A percentile compares a stretch with the other conserved stretches of the same genome.
These are phyloP conservation scores for Candida sanyiensis DNA, from an alignment of 805 yeast species.

Conservation along the genomic window DNA sequence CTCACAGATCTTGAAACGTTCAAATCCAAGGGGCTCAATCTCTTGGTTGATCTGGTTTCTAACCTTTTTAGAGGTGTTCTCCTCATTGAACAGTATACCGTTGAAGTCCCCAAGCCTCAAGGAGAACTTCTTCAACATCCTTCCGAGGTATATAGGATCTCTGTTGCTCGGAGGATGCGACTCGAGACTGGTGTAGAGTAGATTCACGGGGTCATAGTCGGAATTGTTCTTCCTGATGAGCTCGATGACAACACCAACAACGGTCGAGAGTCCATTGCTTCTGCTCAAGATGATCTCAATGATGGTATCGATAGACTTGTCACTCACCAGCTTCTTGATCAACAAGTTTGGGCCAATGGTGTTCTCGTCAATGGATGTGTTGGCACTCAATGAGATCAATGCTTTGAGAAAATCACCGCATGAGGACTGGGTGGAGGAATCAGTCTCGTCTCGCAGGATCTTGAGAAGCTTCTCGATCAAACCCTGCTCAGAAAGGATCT, in stretches of 20 bases:
- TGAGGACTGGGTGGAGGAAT: constrained; percentile 73
- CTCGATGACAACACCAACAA: constrained; percentile 90
- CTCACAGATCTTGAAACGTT: constrained; percentile 88
- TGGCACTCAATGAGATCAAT: constrained; percentile 89
- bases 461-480: constrained; percentile 67
- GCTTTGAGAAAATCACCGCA: constrained; percentile 94
- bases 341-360: constrained; percentile 93
- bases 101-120: constrained; percentile 53
- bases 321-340: constrained; percentile 79
- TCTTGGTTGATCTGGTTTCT: constrained; percentile 45
- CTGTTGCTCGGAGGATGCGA: constrained; percentile 84
- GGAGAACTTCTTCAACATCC: constrained; percentile 68
- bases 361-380: constrained; percentile 68
- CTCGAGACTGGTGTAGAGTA: constrained; percentile 65
- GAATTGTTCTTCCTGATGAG: constrained; percentile 92
- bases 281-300: constrained; percentile 60
- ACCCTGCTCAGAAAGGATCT: constrained; percentile 64
- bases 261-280: constrained; percentile 81
- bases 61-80: constrained; percentile 25
- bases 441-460: constrained; percentile 55
- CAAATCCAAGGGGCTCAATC: constrained; percentile 85
- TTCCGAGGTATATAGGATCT: constrained; percentile 88
- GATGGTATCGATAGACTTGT: constrained; percentile 52
- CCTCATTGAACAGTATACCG: constrained; percentile 33
- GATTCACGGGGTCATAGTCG: constrained; percentile 85